Percentiles rank a stretch among this genome's conserved stretches.
These are phyloP conservation scores for Phaeoacremonium minimum DNA, from an alignment of 2,329 filamentous ascomycete species.

Conservation along the genomic window DNA sequence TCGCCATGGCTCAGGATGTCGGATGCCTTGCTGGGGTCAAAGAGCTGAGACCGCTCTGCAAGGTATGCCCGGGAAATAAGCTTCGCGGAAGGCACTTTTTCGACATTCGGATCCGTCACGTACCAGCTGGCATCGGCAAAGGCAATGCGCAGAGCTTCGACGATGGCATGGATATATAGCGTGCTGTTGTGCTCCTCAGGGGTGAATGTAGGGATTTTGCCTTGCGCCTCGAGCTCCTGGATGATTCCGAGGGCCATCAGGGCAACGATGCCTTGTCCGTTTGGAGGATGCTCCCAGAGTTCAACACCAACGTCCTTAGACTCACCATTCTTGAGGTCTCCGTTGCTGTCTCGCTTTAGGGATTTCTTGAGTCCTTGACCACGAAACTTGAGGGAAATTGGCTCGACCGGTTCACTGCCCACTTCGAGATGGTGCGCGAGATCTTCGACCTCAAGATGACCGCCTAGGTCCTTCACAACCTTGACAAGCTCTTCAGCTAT, in stretches of 20 bases:
- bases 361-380: slow-evolving; percentile 48
- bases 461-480: slow-evolving; percentile 71
- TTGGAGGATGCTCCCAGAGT: slow-evolving; percentile 95
- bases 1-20: slow-evolving; percentile 61
- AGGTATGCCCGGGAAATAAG: slow-evolving; percentile 74
- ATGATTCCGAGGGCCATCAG: slow-evolving; percentile 92
- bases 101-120: slow-evolving; percentile 75
- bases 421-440: slow-evolving; percentile 65
- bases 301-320: slow-evolving; percentile 65
- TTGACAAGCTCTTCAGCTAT: slow-evolving; percentile 79
- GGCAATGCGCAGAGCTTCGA: slow-evolving; percentile 82
- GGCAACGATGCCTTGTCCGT: slow-evolving; percentile 92
- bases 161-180: slow-evolving; percentile 77
- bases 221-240: slow-evolving; percentile 73
- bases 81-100: slow-evolving; percentile 62
- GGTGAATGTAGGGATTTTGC: slow-evolving; percentile 68
- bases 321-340: slow-evolving; percentile 25
- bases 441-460: slow-evolving; percentile 75
- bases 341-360: slow-evolving; percentile 19
- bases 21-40: slow-evolving; percentile 57
- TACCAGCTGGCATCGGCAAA: slow-evolving; percentile 92
- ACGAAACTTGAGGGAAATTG: slow-evolving; percentile 76
- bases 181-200: slow-evolving; percentile 75
- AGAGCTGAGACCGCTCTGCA: slow-evolving; percentile 59
- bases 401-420: slow-evolving; percentile 74